Evolutionary conservation across 139 green algal genomes (phyloP).

Genomic region (Volvox africanus): DNA sequence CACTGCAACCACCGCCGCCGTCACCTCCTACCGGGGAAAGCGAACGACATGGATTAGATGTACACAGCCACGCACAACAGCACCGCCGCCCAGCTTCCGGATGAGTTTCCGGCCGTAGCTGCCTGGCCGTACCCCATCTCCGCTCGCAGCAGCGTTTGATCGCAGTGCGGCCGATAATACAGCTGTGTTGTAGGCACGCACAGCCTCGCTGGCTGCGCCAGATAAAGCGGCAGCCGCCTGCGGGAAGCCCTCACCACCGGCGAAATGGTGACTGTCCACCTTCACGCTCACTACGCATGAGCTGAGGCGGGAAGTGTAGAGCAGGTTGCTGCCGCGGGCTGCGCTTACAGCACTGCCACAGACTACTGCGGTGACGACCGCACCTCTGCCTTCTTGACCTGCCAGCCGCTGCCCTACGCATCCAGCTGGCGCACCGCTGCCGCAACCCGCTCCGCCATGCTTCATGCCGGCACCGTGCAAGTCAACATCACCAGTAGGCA

Average conservation of each 20-base stretch:
- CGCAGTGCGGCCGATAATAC: neutral
- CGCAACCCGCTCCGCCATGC: neutral
- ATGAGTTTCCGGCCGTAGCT: neutral
- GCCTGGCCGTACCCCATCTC: neutral
- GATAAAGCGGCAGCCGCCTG: neutral
- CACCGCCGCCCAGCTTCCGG: neutral
- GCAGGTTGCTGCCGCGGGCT: neutral
- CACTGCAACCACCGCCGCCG: too few species aligned
- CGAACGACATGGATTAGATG: constrained; percentile 17
- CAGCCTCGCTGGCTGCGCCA: neutral
- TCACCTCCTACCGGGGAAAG: neutral
- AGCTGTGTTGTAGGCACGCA: neutral
- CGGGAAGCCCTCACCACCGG: neutral
- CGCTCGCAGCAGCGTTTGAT: neutral
- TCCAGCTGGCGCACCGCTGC: neutral
- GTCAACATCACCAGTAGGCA: neutral
- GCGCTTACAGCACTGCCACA: neutral
- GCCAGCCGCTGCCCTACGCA: neutral
- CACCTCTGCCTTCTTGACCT: too few species aligned
- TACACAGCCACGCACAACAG: constrained; percentile 21
- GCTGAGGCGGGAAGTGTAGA: constrained; percentile 12
- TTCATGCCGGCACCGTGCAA: too few species aligned
- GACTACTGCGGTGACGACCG: neutral
- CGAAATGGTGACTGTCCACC: neutral
- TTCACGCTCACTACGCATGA: constrained; percentile 27